A percentile compares a stretch with the other conserved stretches of the same genome.
Conservation (phyloP, 139 green algal genomes). For the Ettlia oleoabundans region DNA sequence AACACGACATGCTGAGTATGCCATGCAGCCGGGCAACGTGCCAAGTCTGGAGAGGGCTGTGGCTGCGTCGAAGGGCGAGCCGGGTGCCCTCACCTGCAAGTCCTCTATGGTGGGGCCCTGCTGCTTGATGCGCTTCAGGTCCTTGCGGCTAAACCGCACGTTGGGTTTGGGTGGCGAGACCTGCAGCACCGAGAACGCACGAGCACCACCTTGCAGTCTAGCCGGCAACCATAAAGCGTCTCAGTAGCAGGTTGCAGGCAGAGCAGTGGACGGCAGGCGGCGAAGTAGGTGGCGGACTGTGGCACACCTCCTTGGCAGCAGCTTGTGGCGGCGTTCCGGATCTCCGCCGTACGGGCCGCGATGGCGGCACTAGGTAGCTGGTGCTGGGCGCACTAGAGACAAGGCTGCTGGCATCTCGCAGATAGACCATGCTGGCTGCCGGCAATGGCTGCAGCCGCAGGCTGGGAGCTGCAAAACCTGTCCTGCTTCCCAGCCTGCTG, state of each 20-base stretch:
- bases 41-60: no score
- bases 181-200: neutral
- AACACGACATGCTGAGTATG: no score
- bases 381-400: neutral
- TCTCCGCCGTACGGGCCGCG: slow-evolving; percentile 9
- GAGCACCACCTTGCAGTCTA: neutral
- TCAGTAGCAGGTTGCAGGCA: neutral
- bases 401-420: slow-evolving; percentile 20
- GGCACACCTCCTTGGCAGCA: slow-evolving; percentile 19
- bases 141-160: slow-evolving; percentile 38
- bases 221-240: neutral
- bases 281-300: neutral
- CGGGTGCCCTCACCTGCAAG: slow-evolving; percentile 29
- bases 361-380: slow-evolving; percentile 18
- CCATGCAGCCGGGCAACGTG: no score
- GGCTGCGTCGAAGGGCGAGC: neutral
- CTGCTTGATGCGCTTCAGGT: slow-evolving; percentile 62
- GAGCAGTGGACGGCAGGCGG: neutral
- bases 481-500: neutral
- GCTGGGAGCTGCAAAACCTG: no score
- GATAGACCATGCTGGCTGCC: neutral
- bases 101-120: slow-evolving; percentile 55
- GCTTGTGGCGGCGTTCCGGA: neutral
- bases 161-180: slow-evolving; percentile 38
- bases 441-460: no score